phyloP scores from a whole-genome alignment of 2,329 filamentous ascomycete genomes.

The Magnaporthiopsis poae region DNA sequence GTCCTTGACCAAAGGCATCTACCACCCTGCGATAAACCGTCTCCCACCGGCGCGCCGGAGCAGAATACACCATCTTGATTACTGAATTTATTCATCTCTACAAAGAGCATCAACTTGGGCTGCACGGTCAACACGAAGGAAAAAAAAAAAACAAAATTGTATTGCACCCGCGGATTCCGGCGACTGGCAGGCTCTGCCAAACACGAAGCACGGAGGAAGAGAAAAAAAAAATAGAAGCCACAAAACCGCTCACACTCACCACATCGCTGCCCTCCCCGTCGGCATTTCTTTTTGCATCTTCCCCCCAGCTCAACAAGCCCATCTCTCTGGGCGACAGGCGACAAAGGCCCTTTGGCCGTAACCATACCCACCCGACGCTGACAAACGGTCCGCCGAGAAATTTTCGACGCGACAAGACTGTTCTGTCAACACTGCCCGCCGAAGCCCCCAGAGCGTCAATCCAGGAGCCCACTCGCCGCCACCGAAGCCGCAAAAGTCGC shows the following conservation, averaged over 20 bases:
- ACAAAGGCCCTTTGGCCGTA: neutral
- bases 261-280: neutral
- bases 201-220: neutral
- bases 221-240: constrained; percentile 2
- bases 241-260: neutral
- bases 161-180: constrained; percentile 6
- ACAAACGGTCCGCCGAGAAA: neutral
- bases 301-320: neutral
- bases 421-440: constrained; percentile 2
- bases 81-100: neutral
- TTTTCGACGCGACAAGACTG: constrained; percentile 4
- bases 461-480: constrained; percentile 6
- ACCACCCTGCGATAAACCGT: neutral
- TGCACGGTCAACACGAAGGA: neutral
- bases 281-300: neutral
- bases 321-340: neutral
- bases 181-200: constrained; percentile 4
- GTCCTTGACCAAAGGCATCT: neutral
- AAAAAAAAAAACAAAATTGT: neutral
- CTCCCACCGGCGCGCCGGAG: neutral
- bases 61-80: constrained; percentile 1
- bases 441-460: constrained; percentile 3
- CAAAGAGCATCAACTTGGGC: neutral
- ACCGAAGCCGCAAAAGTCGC: constrained; percentile 3
- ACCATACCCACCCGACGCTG: neutral